Evolutionary conservation across 805 yeast genomes (phyloP).

Genomic region (Komagataella pastoris): DNA sequence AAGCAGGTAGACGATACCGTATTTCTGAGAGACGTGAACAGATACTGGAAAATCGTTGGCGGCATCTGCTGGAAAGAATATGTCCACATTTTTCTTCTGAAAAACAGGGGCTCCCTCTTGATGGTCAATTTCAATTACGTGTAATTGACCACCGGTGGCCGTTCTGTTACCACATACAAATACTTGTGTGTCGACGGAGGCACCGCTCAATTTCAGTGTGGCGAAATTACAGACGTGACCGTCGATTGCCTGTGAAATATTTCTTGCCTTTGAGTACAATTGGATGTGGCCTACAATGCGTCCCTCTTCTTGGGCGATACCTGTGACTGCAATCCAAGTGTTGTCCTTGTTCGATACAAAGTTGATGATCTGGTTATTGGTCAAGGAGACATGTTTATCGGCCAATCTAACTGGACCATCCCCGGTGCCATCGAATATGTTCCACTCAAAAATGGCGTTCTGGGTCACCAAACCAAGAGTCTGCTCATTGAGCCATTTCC

Average conservation of each 20-base stretch:
- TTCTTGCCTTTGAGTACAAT: slow-evolving; percentile 75
- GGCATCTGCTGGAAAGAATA: slow-evolving; percentile 95
- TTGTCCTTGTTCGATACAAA: slow-evolving; percentile 68
- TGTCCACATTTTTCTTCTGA: slow-evolving; percentile 80
- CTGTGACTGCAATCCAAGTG: slow-evolving; percentile 92
- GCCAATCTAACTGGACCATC: slow-evolving; percentile 75
- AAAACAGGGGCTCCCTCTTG: slow-evolving; percentile 72
- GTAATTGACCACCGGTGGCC: slow-evolving; percentile 74
- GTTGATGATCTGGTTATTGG: slow-evolving; percentile 80
- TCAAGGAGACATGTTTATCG: slow-evolving; percentile 68
- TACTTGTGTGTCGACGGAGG: slow-evolving; percentile 65
- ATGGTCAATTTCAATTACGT: slow-evolving; percentile 93
- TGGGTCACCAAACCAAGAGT: slow-evolving; percentile 79
- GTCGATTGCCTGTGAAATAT: slow-evolving; percentile 91
- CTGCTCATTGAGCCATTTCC: slow-evolving; percentile 82
- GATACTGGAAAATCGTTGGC: slow-evolving; percentile 93
- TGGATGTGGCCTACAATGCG: slow-evolving; percentile 95
- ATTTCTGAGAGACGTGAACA: slow-evolving; percentile 71
- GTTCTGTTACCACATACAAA: slow-evolving; percentile 89
- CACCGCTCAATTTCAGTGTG: slow-evolving; percentile 58
- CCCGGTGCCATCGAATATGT: slow-evolving; percentile 68
- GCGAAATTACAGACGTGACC: slow-evolving; percentile 96
- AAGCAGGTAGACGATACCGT: slow-evolving; percentile 77
- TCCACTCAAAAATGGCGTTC: slow-evolving; percentile 64
- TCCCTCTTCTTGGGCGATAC: slow-evolving; percentile 88